A percentile compares a stretch with the other conserved stretches of the same genome.
Evolutionary conservation across 2,329 filamentous ascomycete species (phyloP).

Genomic region (Pseudogymnoascus sp.): DNA sequence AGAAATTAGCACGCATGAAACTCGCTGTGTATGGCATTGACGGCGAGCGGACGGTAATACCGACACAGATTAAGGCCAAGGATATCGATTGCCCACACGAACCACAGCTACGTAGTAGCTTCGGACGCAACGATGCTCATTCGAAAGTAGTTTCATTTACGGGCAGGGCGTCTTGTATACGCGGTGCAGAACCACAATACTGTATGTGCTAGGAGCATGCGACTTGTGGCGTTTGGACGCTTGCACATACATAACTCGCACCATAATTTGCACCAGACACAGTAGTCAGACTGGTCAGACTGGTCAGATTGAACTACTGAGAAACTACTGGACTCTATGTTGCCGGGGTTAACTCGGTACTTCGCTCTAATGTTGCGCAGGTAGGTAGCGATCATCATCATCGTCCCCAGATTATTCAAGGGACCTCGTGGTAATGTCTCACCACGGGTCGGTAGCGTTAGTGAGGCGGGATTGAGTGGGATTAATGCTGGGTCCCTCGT

Average conservation of each 20-base stretch:
- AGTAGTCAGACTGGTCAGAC: too few species aligned
- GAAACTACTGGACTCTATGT: background rate
- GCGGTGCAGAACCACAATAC: background rate
- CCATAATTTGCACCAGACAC: too few species aligned
- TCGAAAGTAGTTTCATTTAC: slow-evolving; percentile 3
- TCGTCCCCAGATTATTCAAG: background rate
- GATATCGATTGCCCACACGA: slow-evolving; percentile 2
- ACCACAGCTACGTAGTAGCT: slow-evolving; percentile 1
- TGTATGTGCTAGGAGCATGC: background rate
- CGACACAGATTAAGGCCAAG: slow-evolving; percentile 8
- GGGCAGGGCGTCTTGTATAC: background rate
- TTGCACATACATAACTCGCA: background rate
- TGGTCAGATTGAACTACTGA: background rate
- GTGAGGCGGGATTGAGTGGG: slow-evolving; percentile 2
- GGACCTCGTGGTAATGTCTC: slow-evolving; percentile 7
- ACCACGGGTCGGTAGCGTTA: slow-evolving; percentile 3
- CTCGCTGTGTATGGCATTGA: slow-evolving; percentile 1
- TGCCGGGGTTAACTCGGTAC: background rate
- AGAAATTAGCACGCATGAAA: slow-evolving; percentile 8
- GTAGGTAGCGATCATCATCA: background rate
- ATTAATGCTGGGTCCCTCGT: background rate
- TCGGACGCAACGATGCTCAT: background rate
- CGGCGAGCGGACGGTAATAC: slow-evolving; percentile 2
- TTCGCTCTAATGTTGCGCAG: background rate
- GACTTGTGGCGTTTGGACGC: slow-evolving; percentile 1